Evolutionary conservation across 306 rosid species (phyloP).

Genomic region (Gillenia trifoliata): DNA sequence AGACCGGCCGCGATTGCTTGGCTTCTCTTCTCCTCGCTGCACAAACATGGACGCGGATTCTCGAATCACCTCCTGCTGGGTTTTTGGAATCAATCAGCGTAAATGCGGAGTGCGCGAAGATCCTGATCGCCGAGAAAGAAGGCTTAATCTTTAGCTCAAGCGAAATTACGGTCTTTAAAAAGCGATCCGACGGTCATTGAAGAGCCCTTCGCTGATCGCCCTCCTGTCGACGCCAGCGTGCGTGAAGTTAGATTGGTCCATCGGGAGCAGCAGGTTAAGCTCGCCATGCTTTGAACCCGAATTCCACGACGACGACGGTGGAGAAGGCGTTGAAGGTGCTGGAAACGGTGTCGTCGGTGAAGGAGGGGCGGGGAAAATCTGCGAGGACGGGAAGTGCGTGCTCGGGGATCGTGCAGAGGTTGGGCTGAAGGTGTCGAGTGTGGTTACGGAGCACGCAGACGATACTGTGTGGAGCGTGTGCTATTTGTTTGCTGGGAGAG

Average conservation of each 20-base stretch:
- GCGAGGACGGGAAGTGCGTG: constrained; percentile 47
- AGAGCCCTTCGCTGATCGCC: constrained; percentile 43
- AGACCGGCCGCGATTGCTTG: constrained; percentile 30
- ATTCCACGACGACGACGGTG: constrained; percentile 26
- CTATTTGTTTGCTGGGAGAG: constrained; percentile 56
- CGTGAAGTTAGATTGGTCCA: constrained; percentile 41
- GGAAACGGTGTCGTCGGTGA: constrained; percentile 63
- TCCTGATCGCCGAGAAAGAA: constrained; percentile 49
- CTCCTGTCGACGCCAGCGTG: constrained; percentile 46
- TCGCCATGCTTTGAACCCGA: constrained; percentile 34
- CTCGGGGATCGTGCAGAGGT: constrained; percentile 56
- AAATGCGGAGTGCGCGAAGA: constrained; percentile 61
- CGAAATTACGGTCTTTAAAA: constrained; percentile 33
- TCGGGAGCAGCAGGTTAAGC: constrained; percentile 51
- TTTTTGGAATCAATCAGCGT: constrained; percentile 43
- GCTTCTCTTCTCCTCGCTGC: constrained; percentile 48
- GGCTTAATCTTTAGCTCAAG: constrained; percentile 43
- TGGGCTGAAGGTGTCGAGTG: constrained; percentile 59
- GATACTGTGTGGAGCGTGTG: constrained; percentile 86
- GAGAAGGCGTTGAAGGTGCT: constrained; percentile 64
- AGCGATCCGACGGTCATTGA: constrained; percentile 45
- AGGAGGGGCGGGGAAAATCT: constrained; percentile 67
- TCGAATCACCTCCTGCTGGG: constrained; percentile 42
- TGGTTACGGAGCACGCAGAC: constrained; percentile 80
- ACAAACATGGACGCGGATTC: constrained; percentile 48